A percentile compares a stretch with the other conserved stretches of the same genome.
These are phyloP conservation scores for Setomelanomma holmii DNA, from an alignment of 2,329 filamentous ascomycete species.

Conservation along the genomic window DNA sequence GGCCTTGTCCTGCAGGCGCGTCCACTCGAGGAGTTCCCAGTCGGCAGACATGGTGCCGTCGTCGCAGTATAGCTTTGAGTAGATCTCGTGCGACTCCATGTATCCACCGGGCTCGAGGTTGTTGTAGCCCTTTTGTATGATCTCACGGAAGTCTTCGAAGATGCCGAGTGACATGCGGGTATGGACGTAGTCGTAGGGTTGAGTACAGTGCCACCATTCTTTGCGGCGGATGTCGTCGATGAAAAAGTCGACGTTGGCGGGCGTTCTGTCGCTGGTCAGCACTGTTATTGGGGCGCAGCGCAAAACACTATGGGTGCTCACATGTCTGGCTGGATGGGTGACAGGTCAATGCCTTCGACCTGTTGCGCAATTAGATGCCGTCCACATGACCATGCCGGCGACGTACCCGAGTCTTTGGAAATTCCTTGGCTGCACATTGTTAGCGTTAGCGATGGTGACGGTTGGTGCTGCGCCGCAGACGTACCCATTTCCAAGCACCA, in stretches of 20 bases:
- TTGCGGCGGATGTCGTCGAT: slow-evolving; percentile 70
- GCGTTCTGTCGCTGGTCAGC: slow-evolving; percentile 51
- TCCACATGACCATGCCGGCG: neutral
- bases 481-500: slow-evolving; percentile 54
- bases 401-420: slow-evolving; percentile 42
- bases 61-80: slow-evolving; percentile 58
- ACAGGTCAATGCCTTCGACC: slow-evolving; percentile 53
- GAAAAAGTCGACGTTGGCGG: slow-evolving; percentile 76
- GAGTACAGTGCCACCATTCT: slow-evolving; percentile 62
- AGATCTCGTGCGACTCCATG: slow-evolving; percentile 53
- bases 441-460: slow-evolving; percentile 13
- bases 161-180: slow-evolving; percentile 65
- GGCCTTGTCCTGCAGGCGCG: slow-evolving; percentile 51
- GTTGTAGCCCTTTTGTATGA: slow-evolving; percentile 60
- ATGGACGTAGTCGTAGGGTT: slow-evolving; percentile 66
- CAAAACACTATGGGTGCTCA: slow-evolving; percentile 14
- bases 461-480: slow-evolving; percentile 12
- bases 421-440: slow-evolving; percentile 40
- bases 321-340: slow-evolving; percentile 50
- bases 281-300: neutral
- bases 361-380: slow-evolving; percentile 27
- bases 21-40: slow-evolving; percentile 59
- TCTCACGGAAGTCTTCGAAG: slow-evolving; percentile 62
- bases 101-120: slow-evolving; percentile 65
- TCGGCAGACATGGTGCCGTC: slow-evolving; percentile 60